A percentile compares a stretch with the other conserved stretches of the same genome.
Conservation (phyloP, 495 filamentous ascomycete species). For the Arthonia radiata region DNA sequence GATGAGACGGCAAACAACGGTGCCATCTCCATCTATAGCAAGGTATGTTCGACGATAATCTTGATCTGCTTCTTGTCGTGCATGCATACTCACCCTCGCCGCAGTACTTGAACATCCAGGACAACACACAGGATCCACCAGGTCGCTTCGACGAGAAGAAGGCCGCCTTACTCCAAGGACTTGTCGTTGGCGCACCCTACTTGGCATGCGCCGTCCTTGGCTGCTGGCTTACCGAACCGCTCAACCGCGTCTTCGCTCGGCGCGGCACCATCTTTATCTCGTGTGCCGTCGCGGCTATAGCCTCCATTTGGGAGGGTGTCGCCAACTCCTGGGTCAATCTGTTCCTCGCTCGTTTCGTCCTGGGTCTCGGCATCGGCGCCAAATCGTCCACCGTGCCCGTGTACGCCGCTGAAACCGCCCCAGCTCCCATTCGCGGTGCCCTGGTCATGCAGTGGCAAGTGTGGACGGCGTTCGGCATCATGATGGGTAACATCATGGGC, state of each 20-base stretch:
- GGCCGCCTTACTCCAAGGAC: slow-evolving; percentile 8
- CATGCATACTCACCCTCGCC: slow-evolving; percentile 14
- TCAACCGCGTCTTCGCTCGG: slow-evolving; percentile 57
- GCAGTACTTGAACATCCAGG: too few relatives aligned
- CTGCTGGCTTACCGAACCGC: slow-evolving; percentile 63
- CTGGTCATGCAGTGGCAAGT: slow-evolving; percentile 40
- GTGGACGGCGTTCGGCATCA: slow-evolving; percentile 67
- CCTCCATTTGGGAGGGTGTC: slow-evolving; percentile 63
- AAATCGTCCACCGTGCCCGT: slow-evolving; percentile 36
- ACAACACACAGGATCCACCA: too few relatives aligned
- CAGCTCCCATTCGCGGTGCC: slow-evolving; percentile 28
- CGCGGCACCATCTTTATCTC: slow-evolving; percentile 66
- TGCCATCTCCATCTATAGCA: slow-evolving; percentile 38
- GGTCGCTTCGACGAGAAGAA: not conserved
- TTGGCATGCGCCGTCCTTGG: slow-evolving; percentile 52
- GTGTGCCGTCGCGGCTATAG: slow-evolving; percentile 35
- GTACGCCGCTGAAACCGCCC: slow-evolving; percentile 25
- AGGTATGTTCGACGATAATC: slow-evolving; percentile 6
- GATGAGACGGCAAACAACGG: slow-evolving; percentile 65
- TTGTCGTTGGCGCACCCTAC: slow-evolving; percentile 36
- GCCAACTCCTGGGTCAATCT: too few relatives aligned
- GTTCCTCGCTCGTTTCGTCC: slow-evolving; percentile 39
- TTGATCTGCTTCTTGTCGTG: slow-evolving; percentile 43
- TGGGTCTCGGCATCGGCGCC: slow-evolving; percentile 33
- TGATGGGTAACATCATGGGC: slow-evolving; percentile 49